Conservation (phyloP, 208 protist species). For the Leishmania amazonensis region DNA sequence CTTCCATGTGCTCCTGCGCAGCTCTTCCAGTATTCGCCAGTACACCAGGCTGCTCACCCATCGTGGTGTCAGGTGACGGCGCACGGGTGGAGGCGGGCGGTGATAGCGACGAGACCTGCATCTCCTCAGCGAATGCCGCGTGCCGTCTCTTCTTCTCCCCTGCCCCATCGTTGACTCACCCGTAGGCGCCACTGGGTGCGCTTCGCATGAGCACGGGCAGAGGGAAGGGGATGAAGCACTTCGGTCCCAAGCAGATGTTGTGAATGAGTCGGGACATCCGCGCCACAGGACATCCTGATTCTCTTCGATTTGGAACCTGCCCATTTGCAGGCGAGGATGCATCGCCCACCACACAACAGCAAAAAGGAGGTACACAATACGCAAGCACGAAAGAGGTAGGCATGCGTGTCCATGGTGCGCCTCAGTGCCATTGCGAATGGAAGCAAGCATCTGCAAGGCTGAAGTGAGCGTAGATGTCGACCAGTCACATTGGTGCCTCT, state of each 20-base stretch:
- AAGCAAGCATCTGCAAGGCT: not conserved
- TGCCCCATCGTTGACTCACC: not conserved
- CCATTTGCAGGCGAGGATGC: not conserved
- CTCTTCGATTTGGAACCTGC: not conserved
- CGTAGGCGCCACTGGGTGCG: not conserved
- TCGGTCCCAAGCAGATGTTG: not conserved
- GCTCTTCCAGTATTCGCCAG: not conserved
- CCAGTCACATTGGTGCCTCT: not conserved
- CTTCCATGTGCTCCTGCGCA: not conserved
- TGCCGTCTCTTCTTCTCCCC: constrained; percentile 23
- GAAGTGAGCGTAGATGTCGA: not conserved
- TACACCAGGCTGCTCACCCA: constrained; percentile 24
- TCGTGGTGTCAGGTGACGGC: not conserved
- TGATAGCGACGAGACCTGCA: not conserved
- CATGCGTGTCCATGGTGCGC: not conserved
- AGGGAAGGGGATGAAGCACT: not conserved
- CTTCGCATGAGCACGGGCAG: not conserved
- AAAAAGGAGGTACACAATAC: not conserved
- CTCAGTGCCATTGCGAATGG: not conserved
- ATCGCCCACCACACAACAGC: not conserved
- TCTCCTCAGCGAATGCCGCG: constrained; percentile 1
- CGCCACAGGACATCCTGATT: not conserved
- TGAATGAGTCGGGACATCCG: not conserved
- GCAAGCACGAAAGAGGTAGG: not conserved
- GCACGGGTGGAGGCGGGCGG: not conserved